Percentiles rank a stretch among this genome's conserved stretches.
Conservation (phyloP, 106 monocot genomes). For the Apostasia ramifera region DNA sequence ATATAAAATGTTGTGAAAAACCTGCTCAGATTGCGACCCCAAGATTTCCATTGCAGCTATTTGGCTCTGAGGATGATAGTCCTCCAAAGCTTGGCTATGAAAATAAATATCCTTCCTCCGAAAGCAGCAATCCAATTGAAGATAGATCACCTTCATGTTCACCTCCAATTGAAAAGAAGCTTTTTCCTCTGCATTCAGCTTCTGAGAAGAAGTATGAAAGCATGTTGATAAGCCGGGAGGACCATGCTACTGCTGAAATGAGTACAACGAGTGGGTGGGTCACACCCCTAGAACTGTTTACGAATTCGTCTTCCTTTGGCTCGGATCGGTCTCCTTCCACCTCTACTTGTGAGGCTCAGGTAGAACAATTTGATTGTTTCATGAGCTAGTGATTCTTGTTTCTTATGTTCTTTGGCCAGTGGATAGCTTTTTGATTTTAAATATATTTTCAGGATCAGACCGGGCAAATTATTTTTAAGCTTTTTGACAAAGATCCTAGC, state of each 20-base stretch:
- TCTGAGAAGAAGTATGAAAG: slow-evolving; percentile 22
- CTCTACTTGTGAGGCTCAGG: slow-evolving; percentile 79
- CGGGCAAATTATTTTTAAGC: slow-evolving; percentile 81
- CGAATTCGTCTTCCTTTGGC: slow-evolving; percentile 58
- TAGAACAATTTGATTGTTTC: slow-evolving; percentile 8
- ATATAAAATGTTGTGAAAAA: slow-evolving; percentile 6
- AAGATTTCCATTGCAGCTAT: slow-evolving; percentile 53
- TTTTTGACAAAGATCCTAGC: slow-evolving; percentile 88
- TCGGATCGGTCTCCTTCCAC: slow-evolving; percentile 83
- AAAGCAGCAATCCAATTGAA: slow-evolving; percentile 79
- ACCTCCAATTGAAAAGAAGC: slow-evolving; percentile 50
- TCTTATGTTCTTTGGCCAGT: neutral
- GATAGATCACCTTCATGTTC: slow-evolving; percentile 83
- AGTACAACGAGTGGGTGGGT: slow-evolving; percentile 35
- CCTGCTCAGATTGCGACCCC: slow-evolving; percentile 11
- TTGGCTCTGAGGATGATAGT: slow-evolving; percentile 47
- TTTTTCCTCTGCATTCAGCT: slow-evolving; percentile 63
- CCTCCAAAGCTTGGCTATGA: slow-evolving; percentile 45
- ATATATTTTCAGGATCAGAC: slow-evolving; percentile 56
- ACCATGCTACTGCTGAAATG: slow-evolving; percentile 28
- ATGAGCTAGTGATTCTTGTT: slow-evolving; percentile 7
- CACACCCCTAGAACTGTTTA: slow-evolving; percentile 32
- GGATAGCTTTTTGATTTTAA: neutral
- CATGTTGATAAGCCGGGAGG: slow-evolving; percentile 26
- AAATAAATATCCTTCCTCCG: slow-evolving; percentile 71